These are phyloP conservation scores for Exophiala calicioides DNA, from an alignment of 2,329 filamentous ascomycete genomes.

Conservation along the genomic window DNA sequence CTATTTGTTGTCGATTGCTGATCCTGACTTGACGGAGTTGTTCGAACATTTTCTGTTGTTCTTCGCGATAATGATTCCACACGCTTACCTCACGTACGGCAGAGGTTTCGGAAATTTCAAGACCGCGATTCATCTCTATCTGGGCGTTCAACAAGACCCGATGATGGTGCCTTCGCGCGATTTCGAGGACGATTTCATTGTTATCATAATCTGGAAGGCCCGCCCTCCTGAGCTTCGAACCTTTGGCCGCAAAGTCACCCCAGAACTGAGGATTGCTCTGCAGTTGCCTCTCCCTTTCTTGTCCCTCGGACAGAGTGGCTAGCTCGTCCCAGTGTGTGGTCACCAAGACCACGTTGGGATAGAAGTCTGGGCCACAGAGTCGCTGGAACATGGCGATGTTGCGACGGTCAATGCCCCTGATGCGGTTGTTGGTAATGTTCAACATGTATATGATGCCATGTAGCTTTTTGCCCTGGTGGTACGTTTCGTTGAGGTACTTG, in stretches of 20 bases:
- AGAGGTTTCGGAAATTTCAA: neutral
- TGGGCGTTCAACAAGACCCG: constrained; percentile 1
- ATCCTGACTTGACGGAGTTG: neutral
- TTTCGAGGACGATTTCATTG: constrained; percentile 2
- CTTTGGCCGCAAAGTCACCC: too few relatives aligned
- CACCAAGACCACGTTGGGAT: constrained; percentile 11
- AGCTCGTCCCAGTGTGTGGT: constrained; percentile 20
- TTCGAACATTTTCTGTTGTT: neutral
- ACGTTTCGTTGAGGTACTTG: constrained; percentile 3
- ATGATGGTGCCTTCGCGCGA: constrained; percentile 2
- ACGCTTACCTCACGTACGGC: neutral
- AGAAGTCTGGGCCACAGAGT: constrained; percentile 11
- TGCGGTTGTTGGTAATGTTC: constrained; percentile 11
- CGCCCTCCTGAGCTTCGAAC: neutral
- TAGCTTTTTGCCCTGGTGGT: constrained; percentile 7
- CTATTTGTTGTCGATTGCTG: too few relatives aligned
- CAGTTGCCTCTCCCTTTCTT: too few relatives aligned
- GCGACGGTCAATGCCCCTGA: constrained; percentile 9
- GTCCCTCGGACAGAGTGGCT: neutral
- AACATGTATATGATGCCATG: constrained; percentile 12
- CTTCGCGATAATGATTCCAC: constrained; percentile 3
- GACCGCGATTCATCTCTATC: constrained; percentile 1
- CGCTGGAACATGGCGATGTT: constrained; percentile 22
- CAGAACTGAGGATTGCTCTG: too few relatives aligned
- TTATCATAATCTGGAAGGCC: neutral